Evolutionary conservation across 2,329 filamentous ascomycete genomes (phyloP).

Genomic region (Penicillium crustosum): DNA sequence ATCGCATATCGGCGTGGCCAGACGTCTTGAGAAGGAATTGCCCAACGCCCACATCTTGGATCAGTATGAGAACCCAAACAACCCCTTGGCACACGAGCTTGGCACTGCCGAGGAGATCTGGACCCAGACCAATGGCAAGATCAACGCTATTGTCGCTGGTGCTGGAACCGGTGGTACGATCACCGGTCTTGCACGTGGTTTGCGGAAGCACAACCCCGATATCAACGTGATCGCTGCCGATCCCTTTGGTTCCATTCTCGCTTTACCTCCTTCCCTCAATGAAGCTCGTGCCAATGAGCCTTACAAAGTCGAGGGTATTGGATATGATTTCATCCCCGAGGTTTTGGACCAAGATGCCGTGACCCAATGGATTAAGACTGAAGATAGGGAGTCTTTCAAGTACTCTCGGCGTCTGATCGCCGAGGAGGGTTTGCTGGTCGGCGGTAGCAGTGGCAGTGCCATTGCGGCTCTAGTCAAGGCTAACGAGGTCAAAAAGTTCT

Average conservation of each 20-base stretch:
- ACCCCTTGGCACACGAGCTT: conserved; percentile 88
- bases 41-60: conserved; percentile 97
- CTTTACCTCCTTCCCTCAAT: conserved; percentile 77
- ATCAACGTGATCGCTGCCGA: conserved; percentile 92
- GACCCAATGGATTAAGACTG: conserved; percentile 98
- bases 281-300: conserved; percentile 74
- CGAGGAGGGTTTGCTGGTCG: conserved; percentile 90
- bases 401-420: conserved; percentile 87
- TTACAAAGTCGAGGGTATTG: conserved; percentile 98
- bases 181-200: conserved; percentile 78
- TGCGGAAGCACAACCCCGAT: conserved; percentile 81
- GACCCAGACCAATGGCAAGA: conserved; percentile 78
- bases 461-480: conserved; percentile 79
- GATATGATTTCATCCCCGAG: conserved; percentile 96
- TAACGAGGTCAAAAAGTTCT: conserved; percentile 71
- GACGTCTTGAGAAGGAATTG: conserved; percentile 86
- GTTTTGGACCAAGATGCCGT: conserved; percentile 79
- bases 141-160: conserved; percentile 77
- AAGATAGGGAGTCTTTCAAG: conserved; percentile 85
- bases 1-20: conserved; percentile 93
- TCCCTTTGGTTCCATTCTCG: conserved; percentile 87
- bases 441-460: conserved; percentile 89
- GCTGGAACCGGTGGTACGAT: conserved; percentile 89
- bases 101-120: conserved; percentile 97
- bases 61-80: conserved; percentile 89